These are phyloP conservation scores for Gaillardinia entomophila DNA, from an alignment of 805 yeast species.

Conservation along the genomic window DNA sequence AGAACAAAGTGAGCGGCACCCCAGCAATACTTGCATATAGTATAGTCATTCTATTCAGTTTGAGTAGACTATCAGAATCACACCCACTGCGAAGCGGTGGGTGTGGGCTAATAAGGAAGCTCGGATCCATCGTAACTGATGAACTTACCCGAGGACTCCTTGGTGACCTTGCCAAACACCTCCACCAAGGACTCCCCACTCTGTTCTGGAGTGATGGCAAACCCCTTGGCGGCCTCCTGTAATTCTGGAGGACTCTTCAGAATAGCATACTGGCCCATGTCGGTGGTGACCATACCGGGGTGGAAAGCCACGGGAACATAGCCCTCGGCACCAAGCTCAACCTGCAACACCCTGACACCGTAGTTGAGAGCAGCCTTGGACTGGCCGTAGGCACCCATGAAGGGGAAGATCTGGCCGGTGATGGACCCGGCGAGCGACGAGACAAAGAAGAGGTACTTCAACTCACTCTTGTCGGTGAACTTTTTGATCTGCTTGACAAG, in stretches of 20 bases:
- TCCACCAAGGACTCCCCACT: constrained; percentile 6
- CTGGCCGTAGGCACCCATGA: constrained; percentile 23
- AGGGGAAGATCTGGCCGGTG: constrained; percentile 7
- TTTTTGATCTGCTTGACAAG: constrained; percentile 21
- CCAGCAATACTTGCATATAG: too few species aligned
- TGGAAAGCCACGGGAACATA: constrained; percentile 25
- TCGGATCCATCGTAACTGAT: too few species aligned
- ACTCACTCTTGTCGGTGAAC: constrained; percentile 11
- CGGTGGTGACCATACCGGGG: constrained; percentile 37
- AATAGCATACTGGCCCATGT: constrained; percentile 15
- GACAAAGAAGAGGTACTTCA: constrained; percentile 18
- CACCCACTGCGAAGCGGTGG: too few species aligned
- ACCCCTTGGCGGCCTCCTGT: not conserved
- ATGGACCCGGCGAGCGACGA: constrained; percentile 20
- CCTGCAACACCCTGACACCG: constrained; percentile 16
- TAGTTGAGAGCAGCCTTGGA: constrained; percentile 35
- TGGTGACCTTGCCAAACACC: constrained; percentile 3
- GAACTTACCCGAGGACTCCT: constrained; percentile 8
- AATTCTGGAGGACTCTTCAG: not conserved
- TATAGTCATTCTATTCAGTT: too few species aligned
- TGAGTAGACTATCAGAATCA: too few species aligned
- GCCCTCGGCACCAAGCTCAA: constrained; percentile 16
- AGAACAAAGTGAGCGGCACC: too few species aligned
- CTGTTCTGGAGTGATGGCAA: constrained; percentile 7
- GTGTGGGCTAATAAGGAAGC: too few species aligned